These are phyloP conservation scores for Tylopilus balloui DNA, from an alignment of 768 basidiomycete genomes.

Conservation along the genomic window DNA sequence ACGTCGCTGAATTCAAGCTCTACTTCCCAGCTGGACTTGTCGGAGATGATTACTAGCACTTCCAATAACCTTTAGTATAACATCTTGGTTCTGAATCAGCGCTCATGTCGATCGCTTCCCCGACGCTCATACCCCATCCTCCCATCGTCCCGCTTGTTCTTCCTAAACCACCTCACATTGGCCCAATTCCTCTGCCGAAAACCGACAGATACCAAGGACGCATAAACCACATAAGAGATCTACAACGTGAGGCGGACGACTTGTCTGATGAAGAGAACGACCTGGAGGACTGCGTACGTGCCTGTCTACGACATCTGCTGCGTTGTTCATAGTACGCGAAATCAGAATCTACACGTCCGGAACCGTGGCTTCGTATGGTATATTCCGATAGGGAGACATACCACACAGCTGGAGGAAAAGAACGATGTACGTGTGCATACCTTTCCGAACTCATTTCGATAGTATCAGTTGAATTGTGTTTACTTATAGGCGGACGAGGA, in stretches of 20 bases:
- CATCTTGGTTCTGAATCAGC: too few species aligned
- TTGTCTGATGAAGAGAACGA: constrained; percentile 81
- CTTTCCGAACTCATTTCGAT: not conserved
- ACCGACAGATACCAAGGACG: constrained; percentile 48
- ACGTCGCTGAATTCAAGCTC: too few species aligned
- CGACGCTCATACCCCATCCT: constrained; percentile 70
- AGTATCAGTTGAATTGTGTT: not conserved
- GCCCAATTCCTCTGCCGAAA: constrained; percentile 55
- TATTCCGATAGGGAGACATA: constrained; percentile 66
- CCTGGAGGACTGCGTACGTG: constrained; percentile 66
- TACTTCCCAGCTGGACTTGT: too few species aligned
- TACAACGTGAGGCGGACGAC: constrained; percentile 76
- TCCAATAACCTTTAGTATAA: too few species aligned
- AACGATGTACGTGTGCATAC: constrained; percentile 55
- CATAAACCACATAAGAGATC: constrained; percentile 60
- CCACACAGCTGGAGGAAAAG: constrained; percentile 79
- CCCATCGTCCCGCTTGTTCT: constrained; percentile 61
- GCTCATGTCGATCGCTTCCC: constrained; percentile 52
- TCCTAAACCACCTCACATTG: constrained; percentile 60
- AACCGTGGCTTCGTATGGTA: constrained; percentile 65
- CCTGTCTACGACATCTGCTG: not conserved
- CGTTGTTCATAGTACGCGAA: not conserved
- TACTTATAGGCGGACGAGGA: constrained; percentile 33
- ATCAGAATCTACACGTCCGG: constrained; percentile 54
- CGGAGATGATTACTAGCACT: too few species aligned